A percentile compares a stretch with the other conserved stretches of the same genome.
Evolutionary conservation across 768 basidiomycete genomes (phyloP).

Genomic region (Paxillus ammoniavirescens): DNA sequence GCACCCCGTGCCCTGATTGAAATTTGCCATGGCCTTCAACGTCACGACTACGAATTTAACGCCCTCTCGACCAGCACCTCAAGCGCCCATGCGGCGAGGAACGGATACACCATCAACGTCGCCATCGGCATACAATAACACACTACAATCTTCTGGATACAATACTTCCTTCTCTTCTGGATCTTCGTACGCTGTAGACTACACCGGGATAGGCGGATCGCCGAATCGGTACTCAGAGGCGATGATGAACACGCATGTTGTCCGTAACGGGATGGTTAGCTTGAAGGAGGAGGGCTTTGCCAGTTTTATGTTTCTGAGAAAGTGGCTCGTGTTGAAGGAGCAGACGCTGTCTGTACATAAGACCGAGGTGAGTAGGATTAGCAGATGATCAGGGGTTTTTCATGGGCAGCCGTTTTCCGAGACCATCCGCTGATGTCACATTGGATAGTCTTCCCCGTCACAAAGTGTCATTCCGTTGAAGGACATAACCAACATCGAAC

Average conservation of each 20-base stretch:
- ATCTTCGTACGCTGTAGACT: conserved; percentile 64
- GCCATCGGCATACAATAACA: conserved; percentile 32
- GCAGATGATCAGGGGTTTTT: not conserved
- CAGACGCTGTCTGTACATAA: conserved; percentile 81
- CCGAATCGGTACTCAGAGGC: conserved; percentile 53
- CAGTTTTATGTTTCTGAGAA: conserved; percentile 88
- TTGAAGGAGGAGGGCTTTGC: conserved; percentile 95
- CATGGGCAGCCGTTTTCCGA: not conserved
- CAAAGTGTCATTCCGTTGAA: conserved; percentile 65
- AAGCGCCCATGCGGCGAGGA: conserved; percentile 55
- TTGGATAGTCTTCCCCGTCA: conserved; percentile 45
- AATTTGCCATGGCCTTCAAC: conserved; percentile 45
- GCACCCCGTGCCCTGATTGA: conserved; percentile 16
- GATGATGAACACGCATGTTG: conserved; percentile 40
- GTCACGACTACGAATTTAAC: conserved; percentile 60
- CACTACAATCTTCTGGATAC: conserved; percentile 57
- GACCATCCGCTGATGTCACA: conserved; percentile 4
- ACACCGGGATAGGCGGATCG: conserved; percentile 80
- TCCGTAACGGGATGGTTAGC: conserved; percentile 73
- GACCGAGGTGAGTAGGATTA: conserved; percentile 68
- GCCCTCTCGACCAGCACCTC: conserved; percentile 76
- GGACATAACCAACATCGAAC: conserved; percentile 85
- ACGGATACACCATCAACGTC: conserved; percentile 33
- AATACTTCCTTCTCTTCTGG: conserved; percentile 55
- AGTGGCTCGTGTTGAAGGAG: conserved; percentile 87